A percentile compares a stretch with the other conserved stretches of the same genome.
These are phyloP conservation scores for Wickerhamiella infanticola DNA, from an alignment of 1,139 yeast genomes.

Conservation along the genomic window DNA sequence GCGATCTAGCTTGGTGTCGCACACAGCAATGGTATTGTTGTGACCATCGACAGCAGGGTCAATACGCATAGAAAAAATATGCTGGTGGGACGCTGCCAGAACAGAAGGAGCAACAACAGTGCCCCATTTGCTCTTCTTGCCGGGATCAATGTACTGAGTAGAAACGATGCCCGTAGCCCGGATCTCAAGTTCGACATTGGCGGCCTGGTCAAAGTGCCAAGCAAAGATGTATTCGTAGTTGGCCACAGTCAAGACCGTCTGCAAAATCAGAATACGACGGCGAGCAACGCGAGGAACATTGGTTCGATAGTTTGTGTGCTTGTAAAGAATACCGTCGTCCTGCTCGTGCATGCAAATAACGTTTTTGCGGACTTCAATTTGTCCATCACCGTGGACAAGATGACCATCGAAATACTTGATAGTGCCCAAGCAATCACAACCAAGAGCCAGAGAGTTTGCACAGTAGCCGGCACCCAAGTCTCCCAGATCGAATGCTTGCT, in stretches of 20 bases:
- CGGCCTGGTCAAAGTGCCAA: constrained; percentile 68
- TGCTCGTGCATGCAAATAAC: constrained; percentile 85
- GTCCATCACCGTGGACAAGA: constrained; percentile 47
- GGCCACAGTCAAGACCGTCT: constrained; percentile 80
- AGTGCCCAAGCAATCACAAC: constrained; percentile 84
- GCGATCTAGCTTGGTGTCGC: constrained; percentile 53
- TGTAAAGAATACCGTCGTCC: constrained; percentile 66
- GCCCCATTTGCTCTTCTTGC: constrained; percentile 65
- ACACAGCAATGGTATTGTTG: constrained; percentile 53
- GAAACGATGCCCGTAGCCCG: constrained; percentile 72
- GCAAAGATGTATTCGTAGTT: constrained; percentile 77
- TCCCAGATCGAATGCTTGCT: constrained; percentile 85
- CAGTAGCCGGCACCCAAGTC: constrained; percentile 79
- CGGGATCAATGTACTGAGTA: constrained; percentile 64
- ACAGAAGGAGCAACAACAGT: constrained; percentile 75
- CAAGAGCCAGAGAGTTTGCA: constrained; percentile 60
- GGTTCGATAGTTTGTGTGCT: constrained; percentile 77
- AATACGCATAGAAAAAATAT: constrained; percentile 65
- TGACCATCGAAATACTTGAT: constrained; percentile 64
- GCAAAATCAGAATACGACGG: constrained; percentile 73
- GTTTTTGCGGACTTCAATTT: constrained; percentile 48
- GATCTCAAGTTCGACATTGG: constrained; percentile 66
- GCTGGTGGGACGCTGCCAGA: constrained; percentile 84
- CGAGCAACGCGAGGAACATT: constrained; percentile 60
- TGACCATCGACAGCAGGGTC: constrained; percentile 85